These are phyloP conservation scores for Adiantum capillusveneris DNA, from an alignment of 75 land plant species.

Conservation along the genomic window DNA sequence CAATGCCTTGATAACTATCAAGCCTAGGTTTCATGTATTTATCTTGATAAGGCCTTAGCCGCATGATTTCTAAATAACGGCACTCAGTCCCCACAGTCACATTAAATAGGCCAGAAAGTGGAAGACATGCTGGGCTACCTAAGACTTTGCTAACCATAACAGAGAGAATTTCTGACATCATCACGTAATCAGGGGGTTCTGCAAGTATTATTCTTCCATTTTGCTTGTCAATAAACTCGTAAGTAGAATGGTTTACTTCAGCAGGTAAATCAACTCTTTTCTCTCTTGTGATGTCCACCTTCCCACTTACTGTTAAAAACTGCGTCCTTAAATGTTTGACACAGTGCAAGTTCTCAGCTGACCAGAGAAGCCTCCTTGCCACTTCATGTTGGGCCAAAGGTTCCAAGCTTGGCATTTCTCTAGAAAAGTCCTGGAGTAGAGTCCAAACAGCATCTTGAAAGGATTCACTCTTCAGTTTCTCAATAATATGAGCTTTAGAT, in stretches of 20 bases:
- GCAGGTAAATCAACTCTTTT: conserved; percentile 31
- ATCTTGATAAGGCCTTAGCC: conserved; percentile 3
- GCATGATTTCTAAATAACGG: conserved; percentile 1
- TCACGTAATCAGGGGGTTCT: conserved; percentile 60
- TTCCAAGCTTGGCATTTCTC: conserved; percentile 23
- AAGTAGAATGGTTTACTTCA: conserved; percentile 19
- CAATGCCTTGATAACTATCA: conserved; percentile 5
- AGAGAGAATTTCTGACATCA: conserved; percentile 62
- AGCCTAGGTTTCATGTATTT: background rate
- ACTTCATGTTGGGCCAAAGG: conserved; percentile 24
- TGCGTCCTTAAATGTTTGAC: conserved; percentile 58
- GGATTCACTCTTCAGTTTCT: conserved; percentile 46
- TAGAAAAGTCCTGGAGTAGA: conserved; percentile 31
- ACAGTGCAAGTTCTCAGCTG: conserved; percentile 60
- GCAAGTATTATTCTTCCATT: conserved; percentile 45
- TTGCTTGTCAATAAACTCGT: conserved; percentile 46
- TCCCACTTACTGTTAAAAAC: conserved; percentile 53
- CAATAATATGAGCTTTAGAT: conserved; percentile 23
- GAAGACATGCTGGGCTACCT: conserved; percentile 49
- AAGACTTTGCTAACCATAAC: conserved; percentile 61
- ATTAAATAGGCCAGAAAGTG: conserved; percentile 56
- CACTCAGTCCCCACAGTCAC: conserved; percentile 52
- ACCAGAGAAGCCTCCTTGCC: conserved; percentile 23
- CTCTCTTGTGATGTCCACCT: conserved; percentile 55
- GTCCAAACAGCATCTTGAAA: conserved; percentile 51